Percentiles rank a stretch among this genome's conserved stretches.
phyloP scores from a whole-genome alignment of 1,284 basidiomycete genomes.

The Thelephora terrestris region DNA sequence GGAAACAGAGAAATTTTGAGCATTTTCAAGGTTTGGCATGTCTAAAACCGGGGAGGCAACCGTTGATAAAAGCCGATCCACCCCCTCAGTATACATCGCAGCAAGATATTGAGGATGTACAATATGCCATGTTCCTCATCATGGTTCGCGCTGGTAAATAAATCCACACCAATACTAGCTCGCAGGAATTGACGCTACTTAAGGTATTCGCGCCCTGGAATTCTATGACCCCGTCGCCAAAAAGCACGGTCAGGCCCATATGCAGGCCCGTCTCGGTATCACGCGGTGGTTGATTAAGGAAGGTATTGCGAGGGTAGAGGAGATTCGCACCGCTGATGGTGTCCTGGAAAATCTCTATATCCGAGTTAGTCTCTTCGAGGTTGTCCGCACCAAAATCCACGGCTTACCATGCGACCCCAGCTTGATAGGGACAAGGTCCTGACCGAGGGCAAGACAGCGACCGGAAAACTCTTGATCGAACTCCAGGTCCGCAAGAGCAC shows the following conservation, averaged over 20 bases:
- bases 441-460: conserved; percentile 49
- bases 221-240: conserved; percentile 71
- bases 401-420: conserved; percentile 23
- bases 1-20: conserved; percentile 62
- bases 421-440: conserved; percentile 64
- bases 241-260: conserved; percentile 88
- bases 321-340: conserved; percentile 46
- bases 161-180: too few relatives aligned
- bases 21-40: conserved; percentile 56
- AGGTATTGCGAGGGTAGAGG: conserved; percentile 63
- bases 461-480: conserved; percentile 64
- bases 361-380: conserved; percentile 32
- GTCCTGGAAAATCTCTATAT: conserved; percentile 60
- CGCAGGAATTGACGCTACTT: too few relatives aligned
- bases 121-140: conserved; percentile 71
- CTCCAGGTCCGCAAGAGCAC: conserved; percentile 77
- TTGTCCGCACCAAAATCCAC: neutral
- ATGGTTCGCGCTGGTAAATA: conserved; percentile 72
- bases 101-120: conserved; percentile 65
- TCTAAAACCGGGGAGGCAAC: neutral
- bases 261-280: conserved; percentile 79
- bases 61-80: neutral
- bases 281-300: conserved; percentile 65
- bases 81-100: conserved; percentile 46
- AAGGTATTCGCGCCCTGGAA: conserved; percentile 55